Evolutionary conservation across 495 filamentous ascomycete genomes (phyloP), one percentile per base, ranked within the genome.

Genomic region (Annulohypoxylon stygium): DNA sequence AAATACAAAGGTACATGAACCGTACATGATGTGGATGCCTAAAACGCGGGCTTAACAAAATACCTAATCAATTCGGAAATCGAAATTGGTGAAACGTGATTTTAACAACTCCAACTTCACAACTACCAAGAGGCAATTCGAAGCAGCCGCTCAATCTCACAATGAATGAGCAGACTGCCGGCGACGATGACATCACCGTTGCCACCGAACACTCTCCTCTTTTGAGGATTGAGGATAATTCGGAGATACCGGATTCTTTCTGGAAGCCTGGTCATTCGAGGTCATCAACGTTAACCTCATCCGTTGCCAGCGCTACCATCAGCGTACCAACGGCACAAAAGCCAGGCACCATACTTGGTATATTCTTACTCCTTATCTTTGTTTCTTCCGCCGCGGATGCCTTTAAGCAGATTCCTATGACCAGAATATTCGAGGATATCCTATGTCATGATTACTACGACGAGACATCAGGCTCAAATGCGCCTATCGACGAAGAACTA

Each of bases 341-440:
- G 1, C 58, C 71, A 9, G 14, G 39, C 3, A 18, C 58, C 33
- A 48, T 77, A 18, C 2, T 77, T 0, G 12, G 11, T 12, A 16
- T 78, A 7, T 63, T 75, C 12, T 74, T 67, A 7, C 25, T 70
- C 48, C 18, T 71, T 4, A 43, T 75, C 10, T 75, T 78, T 26
- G 25, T 69, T 14, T 51, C 18, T 18, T 75, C 77, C 2, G 33
- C 64, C 14, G 48, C 75, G 3, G 67, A 65, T 47, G 77, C 69
- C 6, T 77, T 78, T 45, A 59, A 53, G 34, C 66, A 73, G 34
- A 75, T 78, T 25, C 70, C 77, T 20, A 70, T 70, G 65, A 78
- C 80, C 7, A 74, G 79, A 59, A 75, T 83, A 25, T 80, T 71
- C 78, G 72, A 85, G 83, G 78, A 83, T 55, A 78, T 82, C 30